Evolutionary conservation across 352 stramenopile genomes (phyloP), one percentile per base, ranked within the genome.

Genomic region (Pythium rishiriense): DNA sequence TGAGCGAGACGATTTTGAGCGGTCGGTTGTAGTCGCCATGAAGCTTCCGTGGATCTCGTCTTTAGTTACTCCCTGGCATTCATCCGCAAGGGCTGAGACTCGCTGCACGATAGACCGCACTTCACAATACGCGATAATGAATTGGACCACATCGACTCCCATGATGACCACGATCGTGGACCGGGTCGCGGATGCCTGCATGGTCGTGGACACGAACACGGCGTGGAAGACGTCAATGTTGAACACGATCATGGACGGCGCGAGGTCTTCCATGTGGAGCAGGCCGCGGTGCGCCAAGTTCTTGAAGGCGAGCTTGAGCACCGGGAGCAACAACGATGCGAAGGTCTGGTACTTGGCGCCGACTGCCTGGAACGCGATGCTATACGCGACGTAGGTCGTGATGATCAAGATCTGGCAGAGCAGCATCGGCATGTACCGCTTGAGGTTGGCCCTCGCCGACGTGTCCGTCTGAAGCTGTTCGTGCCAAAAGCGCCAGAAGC

Each of bases 181-280:
- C 10, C 22, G 24, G n/a, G 35, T 28, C 51, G 21, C 25, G 0
- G 51, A 19, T 22, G 48, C 29, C 51, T 58, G 35, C 51, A 58
- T 49, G 1, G 51, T 49, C 10, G 51, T 24, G 2, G 51, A 58
- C 35, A 58, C 51, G 17, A 58, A 58, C 37, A 49, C 25, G n/a
- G 51, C 51, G 51, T 58, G 51, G 33, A 49, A 58, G 17, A 49
- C 51, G 51, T 58, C 51, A 6, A 58, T 26, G 35, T 58, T 58
- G 22, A 58, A 48, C 12, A 47, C 39, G 37, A 58, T 58, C 11
- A 49, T 47, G 15, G 51, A 15, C 22, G 51, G 51, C 6, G 51
- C 51, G 22, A 58, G 51, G 24, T 58, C 51, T 49, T 58, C 35
- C 22, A 58, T 48, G 51, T 58, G 51, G 33, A 49, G 17, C 1